Percentiles rank a stretch among this genome's conserved stretches.
Conservation (phyloP, 345 rosid species). For the Brassica incana region DNA sequence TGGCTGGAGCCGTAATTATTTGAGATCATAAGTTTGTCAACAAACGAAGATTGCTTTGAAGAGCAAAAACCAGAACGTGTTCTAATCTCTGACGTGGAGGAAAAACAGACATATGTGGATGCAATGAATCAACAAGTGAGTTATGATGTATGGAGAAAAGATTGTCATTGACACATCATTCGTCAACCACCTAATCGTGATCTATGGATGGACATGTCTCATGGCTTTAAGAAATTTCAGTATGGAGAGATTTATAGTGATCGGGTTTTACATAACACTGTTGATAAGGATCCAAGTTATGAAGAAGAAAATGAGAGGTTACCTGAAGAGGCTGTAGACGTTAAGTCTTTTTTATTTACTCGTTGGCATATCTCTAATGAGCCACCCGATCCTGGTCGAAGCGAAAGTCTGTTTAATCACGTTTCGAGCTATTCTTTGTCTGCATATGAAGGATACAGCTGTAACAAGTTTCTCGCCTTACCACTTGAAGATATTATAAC, state of each 20-base stretch:
- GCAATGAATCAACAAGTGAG: not conserved
- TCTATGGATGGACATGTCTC: not conserved
- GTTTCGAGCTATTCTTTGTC: no score
- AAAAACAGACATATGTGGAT: not conserved
- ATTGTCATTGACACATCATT: no score
- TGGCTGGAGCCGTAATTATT: no score
- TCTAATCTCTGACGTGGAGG: not conserved
- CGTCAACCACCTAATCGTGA: not conserved
- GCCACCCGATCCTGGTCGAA: not conserved
- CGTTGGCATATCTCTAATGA: not conserved
- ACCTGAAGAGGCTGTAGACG: not conserved
- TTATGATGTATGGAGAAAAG: not conserved
- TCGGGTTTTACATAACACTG: not conserved
- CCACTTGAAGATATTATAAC: not conserved
- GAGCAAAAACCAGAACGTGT: not conserved
- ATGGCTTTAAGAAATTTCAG: not conserved
- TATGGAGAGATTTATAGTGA: not conserved
- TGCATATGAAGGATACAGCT: no score
- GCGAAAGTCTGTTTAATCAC: not conserved
- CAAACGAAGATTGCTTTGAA: not conserved
- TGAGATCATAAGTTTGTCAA: no score
- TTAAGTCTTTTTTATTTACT: not conserved
- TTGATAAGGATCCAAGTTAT: not conserved
- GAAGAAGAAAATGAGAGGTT: not conserved
- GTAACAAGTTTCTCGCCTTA: no score